Conservation (phyloP, 164 flowering plant species). For the Sedum album region DNA sequence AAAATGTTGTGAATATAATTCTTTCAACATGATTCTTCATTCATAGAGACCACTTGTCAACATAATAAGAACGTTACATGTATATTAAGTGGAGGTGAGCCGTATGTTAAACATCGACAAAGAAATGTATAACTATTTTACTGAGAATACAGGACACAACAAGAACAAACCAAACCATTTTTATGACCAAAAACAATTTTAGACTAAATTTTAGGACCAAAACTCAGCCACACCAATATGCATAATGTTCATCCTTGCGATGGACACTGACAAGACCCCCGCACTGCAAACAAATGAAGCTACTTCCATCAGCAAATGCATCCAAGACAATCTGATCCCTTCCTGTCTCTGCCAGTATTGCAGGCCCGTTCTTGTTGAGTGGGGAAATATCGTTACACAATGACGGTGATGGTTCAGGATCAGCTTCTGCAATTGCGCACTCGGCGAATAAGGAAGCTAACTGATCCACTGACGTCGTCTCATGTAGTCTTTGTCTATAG, state of each 20-base stretch:
- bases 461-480: conserved; percentile 61
- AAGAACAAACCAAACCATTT: not conserved
- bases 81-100: no score
- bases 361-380: conserved; percentile 36
- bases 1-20: no score
- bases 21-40: no score
- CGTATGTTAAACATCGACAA: no score
- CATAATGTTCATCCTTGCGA: conserved; percentile 81
- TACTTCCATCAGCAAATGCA: conserved; percentile 91
- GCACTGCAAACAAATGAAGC: conserved; percentile 87
- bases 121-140: no score
- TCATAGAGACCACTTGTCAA: no score
- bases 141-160: no score
- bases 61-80: no score
- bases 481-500: conserved; percentile 51
- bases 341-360: conserved; percentile 83
- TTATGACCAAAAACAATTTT: not conserved
- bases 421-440: conserved; percentile 89
- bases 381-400: conserved; percentile 15
- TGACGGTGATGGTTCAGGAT: conserved; percentile 20
- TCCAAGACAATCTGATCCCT: conserved; percentile 75
- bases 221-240: conserved; percentile 70
- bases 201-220: not conserved
- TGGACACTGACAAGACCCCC: conserved; percentile 89
- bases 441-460: conserved; percentile 95